These are phyloP conservation scores for Ustilago sp. DNA, from an alignment of 1,284 basidiomycete species.

Conservation along the genomic window DNA sequence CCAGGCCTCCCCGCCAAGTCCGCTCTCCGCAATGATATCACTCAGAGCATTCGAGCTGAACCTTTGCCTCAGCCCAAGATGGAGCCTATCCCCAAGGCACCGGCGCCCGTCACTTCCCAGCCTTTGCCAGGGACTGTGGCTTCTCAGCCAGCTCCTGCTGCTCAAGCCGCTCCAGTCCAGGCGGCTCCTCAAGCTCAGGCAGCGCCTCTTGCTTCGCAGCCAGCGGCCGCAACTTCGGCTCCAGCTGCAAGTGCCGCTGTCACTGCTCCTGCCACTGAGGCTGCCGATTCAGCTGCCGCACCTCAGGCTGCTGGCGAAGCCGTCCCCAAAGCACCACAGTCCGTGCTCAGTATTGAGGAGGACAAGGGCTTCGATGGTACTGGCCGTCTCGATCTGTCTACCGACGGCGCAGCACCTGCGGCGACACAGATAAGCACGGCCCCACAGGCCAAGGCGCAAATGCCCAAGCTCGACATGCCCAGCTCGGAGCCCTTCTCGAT, in stretches of 20 bases:
- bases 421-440: background rate
- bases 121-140: slow-evolving; percentile 32
- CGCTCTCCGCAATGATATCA: slow-evolving; percentile 43
- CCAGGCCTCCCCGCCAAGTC: slow-evolving; percentile 30
- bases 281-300: background rate
- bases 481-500: slow-evolving; percentile 61
- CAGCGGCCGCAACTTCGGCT: slow-evolving; percentile 5
- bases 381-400: slow-evolving; percentile 53
- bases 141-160: slow-evolving; percentile 13
- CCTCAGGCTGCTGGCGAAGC: background rate
- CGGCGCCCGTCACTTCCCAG: slow-evolving; percentile 42
- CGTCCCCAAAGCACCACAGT: slow-evolving; percentile 23
- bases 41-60: slow-evolving; percentile 40
- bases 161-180: background rate
- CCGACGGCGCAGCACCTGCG: slow-evolving; percentile 2
- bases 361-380: slow-evolving; percentile 65
- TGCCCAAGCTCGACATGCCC: slow-evolving; percentile 64
- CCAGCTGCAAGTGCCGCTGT: background rate
- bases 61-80: slow-evolving; percentile 46
- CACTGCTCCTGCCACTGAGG: background rate
- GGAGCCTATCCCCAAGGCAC: slow-evolving; percentile 53
- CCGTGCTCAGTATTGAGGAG: slow-evolving; percentile 55
- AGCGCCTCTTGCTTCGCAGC: background rate
- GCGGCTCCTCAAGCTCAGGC: slow-evolving; percentile 6
- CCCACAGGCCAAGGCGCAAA: slow-evolving; percentile 29